These are phyloP conservation scores for Venturiaceae sp. DNA, from an alignment of 2,329 filamentous ascomycete genomes.

Conservation along the genomic window DNA sequence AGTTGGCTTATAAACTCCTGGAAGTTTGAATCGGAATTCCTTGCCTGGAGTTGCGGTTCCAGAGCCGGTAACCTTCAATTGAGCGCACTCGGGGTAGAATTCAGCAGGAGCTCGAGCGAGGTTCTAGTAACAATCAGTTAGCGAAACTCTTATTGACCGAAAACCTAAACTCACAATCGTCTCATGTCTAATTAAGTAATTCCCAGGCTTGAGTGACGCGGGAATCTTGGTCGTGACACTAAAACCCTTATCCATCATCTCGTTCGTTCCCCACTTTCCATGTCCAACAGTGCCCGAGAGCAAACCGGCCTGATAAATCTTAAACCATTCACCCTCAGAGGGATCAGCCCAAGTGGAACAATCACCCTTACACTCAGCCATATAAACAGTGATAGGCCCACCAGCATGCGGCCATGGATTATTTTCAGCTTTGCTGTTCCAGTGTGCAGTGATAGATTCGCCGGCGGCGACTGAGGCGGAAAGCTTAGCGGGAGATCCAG, in stretches of 20 bases:
- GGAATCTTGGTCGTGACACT: slow-evolving; percentile 24
- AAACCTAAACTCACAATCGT: neutral
- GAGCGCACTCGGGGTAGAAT: slow-evolving; percentile 43
- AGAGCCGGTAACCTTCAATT: slow-evolving; percentile 36
- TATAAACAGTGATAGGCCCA: slow-evolving; percentile 4
- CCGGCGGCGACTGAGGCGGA: neutral
- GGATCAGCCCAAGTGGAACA: slow-evolving; percentile 1
- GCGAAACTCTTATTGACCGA: slow-evolving; percentile 15
- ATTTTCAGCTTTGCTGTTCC: neutral
- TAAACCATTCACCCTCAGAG: slow-evolving; percentile 4
- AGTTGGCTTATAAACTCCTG: slow-evolving; percentile 16
- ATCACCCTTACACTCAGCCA: slow-evolving; percentile 5
- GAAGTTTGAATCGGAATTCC: slow-evolving; percentile 12
- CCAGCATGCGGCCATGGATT: slow-evolving; percentile 7
- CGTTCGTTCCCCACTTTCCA: slow-evolving; percentile 24
- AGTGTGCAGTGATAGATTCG: neutral
- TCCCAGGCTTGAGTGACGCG: slow-evolving; percentile 17
- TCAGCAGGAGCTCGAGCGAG: slow-evolving; percentile 24
- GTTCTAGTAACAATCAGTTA: neutral
- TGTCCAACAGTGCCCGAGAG: slow-evolving; percentile 2
- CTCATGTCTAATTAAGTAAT: slow-evolving; percentile 15
- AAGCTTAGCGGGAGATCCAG: neutral
- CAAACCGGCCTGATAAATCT: slow-evolving; percentile 4
- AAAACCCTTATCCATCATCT: slow-evolving; percentile 23
- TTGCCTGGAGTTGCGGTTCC: slow-evolving; percentile 21